These are phyloP conservation scores for Lavandula angustifolia DNA, from an alignment of 257 asterid genomes.

Conservation along the genomic window DNA sequence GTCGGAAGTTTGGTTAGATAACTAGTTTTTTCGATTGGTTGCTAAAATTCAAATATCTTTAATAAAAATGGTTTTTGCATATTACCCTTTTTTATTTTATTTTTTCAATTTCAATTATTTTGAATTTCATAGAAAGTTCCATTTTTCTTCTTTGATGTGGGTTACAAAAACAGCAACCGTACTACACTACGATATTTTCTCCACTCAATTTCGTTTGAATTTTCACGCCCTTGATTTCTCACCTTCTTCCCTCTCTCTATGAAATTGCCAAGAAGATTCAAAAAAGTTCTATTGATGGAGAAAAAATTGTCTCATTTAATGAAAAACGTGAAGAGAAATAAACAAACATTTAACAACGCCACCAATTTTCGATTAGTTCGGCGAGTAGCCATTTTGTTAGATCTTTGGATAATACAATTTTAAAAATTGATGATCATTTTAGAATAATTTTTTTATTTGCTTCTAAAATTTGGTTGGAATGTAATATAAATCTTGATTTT, in stretches of 20 bases:
- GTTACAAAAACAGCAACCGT: background rate
- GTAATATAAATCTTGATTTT: too few species aligned
- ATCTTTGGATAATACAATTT: too few species aligned
- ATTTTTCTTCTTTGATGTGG: background rate
- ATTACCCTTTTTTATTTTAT: background rate
- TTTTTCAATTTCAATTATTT: too few species aligned
- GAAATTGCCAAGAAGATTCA: slow-evolving; percentile 32
- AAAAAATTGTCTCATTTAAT: background rate
- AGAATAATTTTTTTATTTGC: too few species aligned
- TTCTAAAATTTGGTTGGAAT: too few species aligned
- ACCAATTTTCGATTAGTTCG: slow-evolving; percentile 1
- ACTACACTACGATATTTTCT: background rate
- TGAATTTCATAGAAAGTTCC: slow-evolving; percentile 34
- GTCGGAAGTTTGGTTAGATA: too few species aligned
- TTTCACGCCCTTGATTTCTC: background rate
- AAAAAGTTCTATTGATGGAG: background rate
- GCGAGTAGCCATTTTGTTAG: background rate
- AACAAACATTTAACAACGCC: background rate
- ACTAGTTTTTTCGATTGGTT: too few species aligned
- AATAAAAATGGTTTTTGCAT: too few species aligned
- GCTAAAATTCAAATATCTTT: too few species aligned
- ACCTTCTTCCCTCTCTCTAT: too few species aligned
- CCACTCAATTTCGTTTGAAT: slow-evolving; percentile 31
- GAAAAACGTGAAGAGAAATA: background rate
- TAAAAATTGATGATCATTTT: too few species aligned